These are phyloP conservation scores for Selaginella tamariscina DNA, from an alignment of 75 land plant genomes.

Conservation along the genomic window DNA sequence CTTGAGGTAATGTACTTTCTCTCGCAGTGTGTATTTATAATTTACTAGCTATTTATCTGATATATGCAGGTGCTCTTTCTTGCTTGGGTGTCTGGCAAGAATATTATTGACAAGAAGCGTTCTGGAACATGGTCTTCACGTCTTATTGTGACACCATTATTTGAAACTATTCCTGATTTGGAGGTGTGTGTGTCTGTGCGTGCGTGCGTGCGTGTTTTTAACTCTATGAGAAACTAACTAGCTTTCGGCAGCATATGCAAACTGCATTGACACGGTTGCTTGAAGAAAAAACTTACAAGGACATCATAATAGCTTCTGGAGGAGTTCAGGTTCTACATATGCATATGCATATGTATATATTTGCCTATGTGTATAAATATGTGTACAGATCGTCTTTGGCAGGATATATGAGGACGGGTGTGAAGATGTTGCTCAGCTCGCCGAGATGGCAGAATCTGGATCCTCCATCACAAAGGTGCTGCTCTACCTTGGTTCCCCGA, in stretches of 20 bases:
- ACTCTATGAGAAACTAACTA: neutral
- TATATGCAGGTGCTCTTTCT: conserved; percentile 19
- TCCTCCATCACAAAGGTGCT: too few relatives aligned
- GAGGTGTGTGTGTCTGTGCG: too few relatives aligned
- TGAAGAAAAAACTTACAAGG: conserved; percentile 14
- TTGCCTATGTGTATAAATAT: too few relatives aligned
- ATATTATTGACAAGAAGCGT: conserved; percentile 14
- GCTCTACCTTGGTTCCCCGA: too few relatives aligned
- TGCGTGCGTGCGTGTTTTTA: neutral
- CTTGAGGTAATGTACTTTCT: conserved; percentile 16
- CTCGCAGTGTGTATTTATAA: too few relatives aligned
- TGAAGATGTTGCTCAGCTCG: too few relatives aligned
- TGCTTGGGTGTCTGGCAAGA: conserved; percentile 16
- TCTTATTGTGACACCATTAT: conserved; percentile 24
- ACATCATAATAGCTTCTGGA: conserved; percentile 17
- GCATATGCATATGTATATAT: too few relatives aligned
- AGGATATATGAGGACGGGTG: too few relatives aligned
- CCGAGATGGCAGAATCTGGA: too few relatives aligned
- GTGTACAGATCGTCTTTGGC: too few relatives aligned
- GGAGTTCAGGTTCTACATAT: conserved; percentile 25
- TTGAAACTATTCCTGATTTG: conserved; percentile 26
- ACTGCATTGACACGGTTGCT: conserved; percentile 13
- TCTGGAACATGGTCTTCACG: conserved; percentile 19
- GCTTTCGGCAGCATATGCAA: conserved; percentile 20
- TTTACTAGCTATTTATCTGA: too few relatives aligned